A percentile compares a stretch with the other conserved stretches of the same genome.
These are phyloP conservation scores for Colletotrichum sidae DNA, from an alignment of 2,329 filamentous ascomycete species.

Conservation along the genomic window DNA sequence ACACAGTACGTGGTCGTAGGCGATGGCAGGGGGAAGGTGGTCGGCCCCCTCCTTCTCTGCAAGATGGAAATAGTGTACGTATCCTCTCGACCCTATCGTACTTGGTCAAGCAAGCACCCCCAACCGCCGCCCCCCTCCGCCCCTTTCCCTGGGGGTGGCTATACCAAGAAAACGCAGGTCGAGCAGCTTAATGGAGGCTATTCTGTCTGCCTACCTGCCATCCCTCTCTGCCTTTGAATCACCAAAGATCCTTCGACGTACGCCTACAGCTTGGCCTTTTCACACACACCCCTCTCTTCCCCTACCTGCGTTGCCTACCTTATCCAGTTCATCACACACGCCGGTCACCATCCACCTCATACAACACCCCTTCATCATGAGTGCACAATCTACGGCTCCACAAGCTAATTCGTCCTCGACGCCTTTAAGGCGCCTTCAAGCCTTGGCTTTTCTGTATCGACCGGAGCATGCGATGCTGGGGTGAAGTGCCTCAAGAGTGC, in stretches of 20 bases:
- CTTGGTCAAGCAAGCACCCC: too few species aligned
- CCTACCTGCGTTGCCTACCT: not conserved
- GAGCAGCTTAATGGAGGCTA: not conserved
- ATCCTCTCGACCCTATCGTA: not conserved
- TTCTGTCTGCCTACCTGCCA: too few species aligned
- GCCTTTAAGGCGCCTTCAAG: slow-evolving; percentile 25
- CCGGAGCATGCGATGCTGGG: slow-evolving; percentile 15
- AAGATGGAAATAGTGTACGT: slow-evolving; percentile 3
- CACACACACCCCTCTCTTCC: slow-evolving; percentile 8
- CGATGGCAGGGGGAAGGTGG: slow-evolving; percentile 22
- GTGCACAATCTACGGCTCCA: slow-evolving; percentile 29
- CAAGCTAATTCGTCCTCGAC: slow-evolving; percentile 29
- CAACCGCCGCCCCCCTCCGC: not conserved
- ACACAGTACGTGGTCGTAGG: slow-evolving; percentile 12
- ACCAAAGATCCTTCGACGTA: not conserved
- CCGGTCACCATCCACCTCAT: slow-evolving; percentile 28
- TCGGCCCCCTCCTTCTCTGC: slow-evolving; percentile 16
- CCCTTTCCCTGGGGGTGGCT: not conserved
- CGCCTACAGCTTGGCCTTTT: too few species aligned
- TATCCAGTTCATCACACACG: slow-evolving; percentile 9
- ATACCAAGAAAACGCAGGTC: not conserved
- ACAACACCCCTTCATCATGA: slow-evolving; percentile 33
- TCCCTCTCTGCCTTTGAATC: not conserved
- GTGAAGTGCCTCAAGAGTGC: slow-evolving; percentile 19
- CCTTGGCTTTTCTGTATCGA: slow-evolving; percentile 28